Evolutionary conservation across 2,329 filamentous ascomycete species (phyloP), one percentile per base, ranked within the genome.

Genomic region (Fusarium sp.): DNA sequence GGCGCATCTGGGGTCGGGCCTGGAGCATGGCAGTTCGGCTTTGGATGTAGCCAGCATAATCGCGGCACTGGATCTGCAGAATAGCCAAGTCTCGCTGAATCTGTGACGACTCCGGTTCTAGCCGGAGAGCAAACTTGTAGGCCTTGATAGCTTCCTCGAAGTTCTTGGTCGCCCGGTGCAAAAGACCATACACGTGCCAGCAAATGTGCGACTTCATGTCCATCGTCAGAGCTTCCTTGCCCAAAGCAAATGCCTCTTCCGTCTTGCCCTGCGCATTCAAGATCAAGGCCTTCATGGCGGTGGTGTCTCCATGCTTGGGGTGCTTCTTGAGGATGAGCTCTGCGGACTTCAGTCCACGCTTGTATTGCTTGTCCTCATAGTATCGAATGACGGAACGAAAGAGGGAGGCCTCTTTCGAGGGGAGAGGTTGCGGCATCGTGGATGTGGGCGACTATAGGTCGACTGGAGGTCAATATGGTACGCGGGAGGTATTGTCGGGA

Each of bases 191-290:
- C 70, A 99, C 97, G 84, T 99, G 97, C 97, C 97, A 99, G 88
- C 95, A 98, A 79, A 99, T 95, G 85, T 98, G 96, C 79, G 95
- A 98, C 87, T 97, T 98, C 95, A 99, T 98, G 83, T 98, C 95
- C 79, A 95, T 95, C 76, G 93, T 95, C 78, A 99, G 88, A 37
- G 97, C 97, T 75, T 95, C 90, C 86, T 98, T 99, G 80, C 94
- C 96, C 69, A 99, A 89, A 54, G 92, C 90, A 82, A 99, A 99
- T 1, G 97, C 97, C 85, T 99, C 97, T 67, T 98, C 95, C 33
- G 93, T 92, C 85, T 97, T 96, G 77, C 95, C 95, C 84, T 96
- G 93, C 52, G 94, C 93, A 83, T 97, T 98, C 84, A 98, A 90
- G 77, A 98, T 98, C 76, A 99, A 88, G 66, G 97, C 96, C 86